Percentiles rank a stretch among this genome's conserved stretches.
phyloP scores from a whole-genome alignment of 345 rosid genomes.

The Eucalyptus lansdowneana region DNA sequence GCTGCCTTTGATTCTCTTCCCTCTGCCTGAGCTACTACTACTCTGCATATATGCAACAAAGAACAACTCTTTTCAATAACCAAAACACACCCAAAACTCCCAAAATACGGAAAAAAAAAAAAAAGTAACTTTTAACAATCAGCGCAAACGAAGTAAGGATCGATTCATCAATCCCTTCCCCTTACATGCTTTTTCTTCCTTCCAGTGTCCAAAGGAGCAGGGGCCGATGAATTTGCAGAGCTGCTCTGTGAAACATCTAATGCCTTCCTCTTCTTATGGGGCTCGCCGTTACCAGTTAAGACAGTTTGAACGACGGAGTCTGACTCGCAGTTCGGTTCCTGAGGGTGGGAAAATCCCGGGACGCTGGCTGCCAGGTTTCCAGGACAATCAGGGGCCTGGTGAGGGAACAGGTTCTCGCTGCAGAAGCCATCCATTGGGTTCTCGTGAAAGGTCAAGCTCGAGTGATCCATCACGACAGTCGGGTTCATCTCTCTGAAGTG shows the following conservation, averaged over 20 bases:
- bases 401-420: neutral
- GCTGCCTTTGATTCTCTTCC: slow-evolving; percentile 12
- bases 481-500: neutral
- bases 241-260: neutral
- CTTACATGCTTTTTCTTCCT: neutral
- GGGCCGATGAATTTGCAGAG: neutral
- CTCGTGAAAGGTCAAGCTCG: neutral
- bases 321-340: neutral
- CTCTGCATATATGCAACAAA: slow-evolving; percentile 2
- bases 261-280: neutral
- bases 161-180: neutral
- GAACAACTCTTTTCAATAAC: neutral
- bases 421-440: neutral
- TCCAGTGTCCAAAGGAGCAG: neutral
- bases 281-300: neutral
- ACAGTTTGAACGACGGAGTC: neutral
- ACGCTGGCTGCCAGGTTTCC: neutral
- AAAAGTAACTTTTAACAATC: neutral
- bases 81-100: neutral
- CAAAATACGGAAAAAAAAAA: neutral
- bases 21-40: slow-evolving; percentile 7
- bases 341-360: neutral
- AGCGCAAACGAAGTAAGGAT: neutral
- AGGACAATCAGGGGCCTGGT: neutral
- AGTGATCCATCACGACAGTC: neutral